Evolutionary conservation across 345 rosid genomes (phyloP).

Genomic region (Cardiospermum halicacabum): DNA sequence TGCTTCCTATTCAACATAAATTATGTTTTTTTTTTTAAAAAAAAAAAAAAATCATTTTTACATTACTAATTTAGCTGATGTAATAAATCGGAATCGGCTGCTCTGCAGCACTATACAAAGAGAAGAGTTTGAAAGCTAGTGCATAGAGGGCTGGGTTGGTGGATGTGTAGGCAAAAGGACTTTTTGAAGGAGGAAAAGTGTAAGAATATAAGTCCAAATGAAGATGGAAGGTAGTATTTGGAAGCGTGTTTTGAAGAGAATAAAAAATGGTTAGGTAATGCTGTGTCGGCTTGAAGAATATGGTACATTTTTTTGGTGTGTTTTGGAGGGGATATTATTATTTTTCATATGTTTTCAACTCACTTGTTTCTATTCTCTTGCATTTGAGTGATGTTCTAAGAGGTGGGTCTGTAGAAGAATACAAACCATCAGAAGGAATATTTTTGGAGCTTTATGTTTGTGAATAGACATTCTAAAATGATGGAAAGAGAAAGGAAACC

Average conservation of each 20-base stretch:
- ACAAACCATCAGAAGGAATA: constrained; percentile 32
- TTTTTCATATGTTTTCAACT: constrained; percentile 15
- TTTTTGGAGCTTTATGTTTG: constrained; percentile 23
- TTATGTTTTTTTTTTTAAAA: background rate
- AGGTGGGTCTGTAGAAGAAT: constrained; percentile 21
- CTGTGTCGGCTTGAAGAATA: constrained; percentile 30
- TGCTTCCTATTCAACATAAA: background rate
- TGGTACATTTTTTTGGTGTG: constrained; percentile 16
- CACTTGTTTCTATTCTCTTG: constrained; percentile 20
- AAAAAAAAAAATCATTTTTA: too few relatives aligned
- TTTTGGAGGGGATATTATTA: constrained; percentile 18
- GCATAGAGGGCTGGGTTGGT: constrained; percentile 32
- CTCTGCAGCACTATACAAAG: constrained; percentile 35
- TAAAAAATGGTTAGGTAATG: constrained; percentile 39
- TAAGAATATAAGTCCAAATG: constrained; percentile 30
- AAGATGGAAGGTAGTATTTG: constrained; percentile 41
- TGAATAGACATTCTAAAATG: background rate
- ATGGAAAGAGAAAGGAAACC: constrained; percentile 16
- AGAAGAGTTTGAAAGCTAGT: constrained; percentile 27
- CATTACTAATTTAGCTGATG: constrained; percentile 23
- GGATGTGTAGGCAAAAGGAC: constrained; percentile 38
- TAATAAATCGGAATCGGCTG: constrained; percentile 32
- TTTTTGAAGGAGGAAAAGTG: constrained; percentile 25
- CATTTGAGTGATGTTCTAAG: constrained; percentile 17
- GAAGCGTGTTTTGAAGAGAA: constrained; percentile 34